Percentiles rank a stretch among this genome's conserved stretches.
Evolutionary conservation across 805 yeast species (phyloP).

Genomic region (Lachancea quebecensis): DNA sequence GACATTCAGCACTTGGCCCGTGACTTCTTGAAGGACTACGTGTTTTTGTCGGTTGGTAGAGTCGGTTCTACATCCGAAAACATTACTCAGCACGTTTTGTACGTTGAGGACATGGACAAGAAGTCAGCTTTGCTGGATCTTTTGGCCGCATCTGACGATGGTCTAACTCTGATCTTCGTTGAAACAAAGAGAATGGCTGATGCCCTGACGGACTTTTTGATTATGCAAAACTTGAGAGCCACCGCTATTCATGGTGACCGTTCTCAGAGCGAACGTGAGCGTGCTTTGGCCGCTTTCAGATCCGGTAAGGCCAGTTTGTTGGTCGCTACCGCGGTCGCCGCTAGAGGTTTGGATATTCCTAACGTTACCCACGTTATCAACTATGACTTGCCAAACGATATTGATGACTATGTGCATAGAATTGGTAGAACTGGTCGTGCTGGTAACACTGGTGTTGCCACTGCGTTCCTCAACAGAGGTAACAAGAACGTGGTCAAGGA

Average conservation of each 20-base stretch:
- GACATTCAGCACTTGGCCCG: conserved; percentile 96
- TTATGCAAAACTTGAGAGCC: conserved; percentile 86
- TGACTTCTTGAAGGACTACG: conserved; percentile 92
- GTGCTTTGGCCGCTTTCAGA: conserved; percentile 91
- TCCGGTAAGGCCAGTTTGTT: conserved; percentile 85
- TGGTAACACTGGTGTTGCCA: conserved; percentile 97
- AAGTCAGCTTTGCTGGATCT: conserved; percentile 85
- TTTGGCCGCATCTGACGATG: conserved; percentile 69
- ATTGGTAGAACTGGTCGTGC: conserved; percentile 99
- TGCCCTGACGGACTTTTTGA: conserved; percentile 83
- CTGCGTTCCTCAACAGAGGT: conserved; percentile 96
- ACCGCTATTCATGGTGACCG: conserved; percentile 99
- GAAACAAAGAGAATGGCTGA: conserved; percentile 99
- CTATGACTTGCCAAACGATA: conserved; percentile 93
- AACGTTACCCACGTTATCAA: conserved; percentile 96
- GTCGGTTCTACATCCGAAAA: conserved; percentile 99
- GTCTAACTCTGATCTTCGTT: conserved; percentile 89
- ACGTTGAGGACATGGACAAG: conserved; percentile 92
- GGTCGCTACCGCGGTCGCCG: conserved; percentile 99
- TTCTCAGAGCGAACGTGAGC: conserved; percentile 95
- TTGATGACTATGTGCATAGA: conserved; percentile 98
- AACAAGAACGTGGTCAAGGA: conserved; percentile 86
- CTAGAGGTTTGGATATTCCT: conserved; percentile 99
- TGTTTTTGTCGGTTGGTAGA: conserved; percentile 95
- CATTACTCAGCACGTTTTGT: conserved; percentile 87